Percentiles rank a stretch among this genome's conserved stretches.
Evolutionary conservation across 2,329 filamentous ascomycete species (phyloP).

Genomic region (Pestalotiopsis sp.): DNA sequence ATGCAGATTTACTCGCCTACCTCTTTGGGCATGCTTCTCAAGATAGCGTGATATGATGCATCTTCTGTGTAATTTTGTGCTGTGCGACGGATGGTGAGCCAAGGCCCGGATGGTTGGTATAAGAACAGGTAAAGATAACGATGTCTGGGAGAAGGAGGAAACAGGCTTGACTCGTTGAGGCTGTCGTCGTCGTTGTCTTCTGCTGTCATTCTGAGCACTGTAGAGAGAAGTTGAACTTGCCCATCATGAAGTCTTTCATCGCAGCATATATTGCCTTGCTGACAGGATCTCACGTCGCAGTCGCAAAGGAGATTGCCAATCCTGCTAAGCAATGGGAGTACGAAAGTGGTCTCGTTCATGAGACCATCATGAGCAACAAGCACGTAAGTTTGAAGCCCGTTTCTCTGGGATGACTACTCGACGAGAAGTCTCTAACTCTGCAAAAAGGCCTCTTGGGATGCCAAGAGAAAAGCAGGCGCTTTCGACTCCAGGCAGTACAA

Average conservation of each 20-base stretch:
- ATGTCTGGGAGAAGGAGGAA: neutral
- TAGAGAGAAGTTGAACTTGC: neutral
- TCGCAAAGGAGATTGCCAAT: slow-evolving; percentile 9
- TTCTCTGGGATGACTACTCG: too few relatives aligned
- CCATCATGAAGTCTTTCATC: neutral
- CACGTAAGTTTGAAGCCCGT: slow-evolving; percentile 3
- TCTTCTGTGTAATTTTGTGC: neutral
- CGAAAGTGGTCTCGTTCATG: slow-evolving; percentile 14
- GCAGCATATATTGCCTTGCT: slow-evolving; percentile 1
- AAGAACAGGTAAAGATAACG: neutral
- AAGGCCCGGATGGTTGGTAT: neutral
- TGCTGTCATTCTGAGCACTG: neutral
- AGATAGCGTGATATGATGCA: slow-evolving; percentile 10
- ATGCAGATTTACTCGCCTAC: neutral
- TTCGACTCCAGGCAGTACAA: slow-evolving; percentile 10
- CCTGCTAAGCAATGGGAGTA: slow-evolving; percentile 10
- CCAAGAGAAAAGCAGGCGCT: slow-evolving; percentile 1
- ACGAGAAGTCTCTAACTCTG: neutral
- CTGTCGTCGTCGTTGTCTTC: neutral
- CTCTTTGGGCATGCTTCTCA: slow-evolving; percentile 6
- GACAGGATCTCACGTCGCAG: slow-evolving; percentile 2
- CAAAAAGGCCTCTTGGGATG: slow-evolving; percentile 10
- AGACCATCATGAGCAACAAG: slow-evolving; percentile 14
- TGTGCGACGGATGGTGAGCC: neutral
- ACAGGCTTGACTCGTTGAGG: neutral